Evolutionary conservation across 208 protist species (phyloP).

Genomic region (Acanthamoeba sp.): DNA sequence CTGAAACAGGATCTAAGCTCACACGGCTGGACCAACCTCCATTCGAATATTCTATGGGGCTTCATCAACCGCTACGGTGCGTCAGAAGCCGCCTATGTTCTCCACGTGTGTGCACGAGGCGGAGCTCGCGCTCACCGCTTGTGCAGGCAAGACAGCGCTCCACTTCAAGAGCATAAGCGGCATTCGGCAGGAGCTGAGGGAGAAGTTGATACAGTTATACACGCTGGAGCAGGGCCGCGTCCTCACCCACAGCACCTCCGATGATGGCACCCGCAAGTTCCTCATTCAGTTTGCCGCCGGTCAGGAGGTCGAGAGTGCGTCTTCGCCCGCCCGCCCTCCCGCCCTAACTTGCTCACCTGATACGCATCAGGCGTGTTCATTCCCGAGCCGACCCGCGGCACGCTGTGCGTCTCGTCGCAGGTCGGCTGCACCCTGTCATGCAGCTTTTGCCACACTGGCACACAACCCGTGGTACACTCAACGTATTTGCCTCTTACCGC

Average conservation of each 20-base stretch:
- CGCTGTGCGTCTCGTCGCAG: constrained; percentile 20
- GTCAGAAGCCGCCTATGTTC: neutral
- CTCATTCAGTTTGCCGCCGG: constrained; percentile 43
- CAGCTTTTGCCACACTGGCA: constrained; percentile 46
- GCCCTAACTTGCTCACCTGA: neutral
- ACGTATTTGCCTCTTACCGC: no score
- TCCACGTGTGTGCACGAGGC: neutral
- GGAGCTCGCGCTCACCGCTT: neutral
- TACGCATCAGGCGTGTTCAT: constrained; percentile 20
- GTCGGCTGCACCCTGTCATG: constrained; percentile 63
- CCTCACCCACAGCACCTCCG: neutral
- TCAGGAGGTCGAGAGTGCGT: constrained; percentile 41
- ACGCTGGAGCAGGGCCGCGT: neutral
- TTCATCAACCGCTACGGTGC: neutral
- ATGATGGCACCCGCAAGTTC: constrained; percentile 51
- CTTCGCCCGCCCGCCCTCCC: neutral
- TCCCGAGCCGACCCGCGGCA: neutral
- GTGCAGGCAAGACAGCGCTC: neutral
- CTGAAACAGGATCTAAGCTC: no score
- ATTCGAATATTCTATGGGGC: neutral
- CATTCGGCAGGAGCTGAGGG: neutral
- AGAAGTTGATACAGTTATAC: neutral
- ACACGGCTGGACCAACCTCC: no score
- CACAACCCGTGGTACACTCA: neutral
- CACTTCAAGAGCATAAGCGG: neutral